Base-by-base conservation (phyloP, 2,329 filamentous ascomycete genomes). In the Xylariales sp. region DNA sequence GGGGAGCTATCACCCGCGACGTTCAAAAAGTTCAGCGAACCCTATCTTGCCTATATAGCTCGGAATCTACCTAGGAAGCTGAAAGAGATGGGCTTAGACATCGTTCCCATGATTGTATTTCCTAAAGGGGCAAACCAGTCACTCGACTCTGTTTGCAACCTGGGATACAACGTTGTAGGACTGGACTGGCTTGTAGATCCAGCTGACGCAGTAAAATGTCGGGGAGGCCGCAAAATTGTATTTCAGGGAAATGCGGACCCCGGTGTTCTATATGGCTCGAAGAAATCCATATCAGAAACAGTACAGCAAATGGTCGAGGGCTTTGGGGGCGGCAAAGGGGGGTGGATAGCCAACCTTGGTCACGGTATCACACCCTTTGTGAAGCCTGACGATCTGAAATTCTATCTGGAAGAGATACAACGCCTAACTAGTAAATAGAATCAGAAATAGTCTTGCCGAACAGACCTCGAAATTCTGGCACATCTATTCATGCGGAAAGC, bases 71-170 rank as follows among this genome's bases (percentile, higher is more conserved):
- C 95, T 1, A 85, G 84, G 74, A 90, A 89, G 68, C 83, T 98
- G 65, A 83, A 87, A 73, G 91, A 93, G 78, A 85, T 97, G 77
- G 90, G 90, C 0, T 82, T 95, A 60, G 92, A 94, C 65, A 85
- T 84, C 10, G 95, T 99, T 3, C 96, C 96, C 3, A 97, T 98
- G 94, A 97, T 94, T 5, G 94, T 98, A 30, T 99, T 99, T 80
- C 94, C 96, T 43, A 99, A 99, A 84, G 96, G 96, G 10, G 95
- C 96, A 10, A 98, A 96, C 93, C 96, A 97, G 80, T 93, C 94
- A 3, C 85, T 99, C 56, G 93, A 97, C 74, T 90, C 92, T 39
- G 87, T 96, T 23, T 97, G 94, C 82, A 84, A 94, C 76, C 88
- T 94, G 16, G 94, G 94, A 48, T 99, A 98, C 83, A 89, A 98